Base-by-base conservation (phyloP, 176 grass and related monocot genomes). In the Oryza meyeriana region DNA sequence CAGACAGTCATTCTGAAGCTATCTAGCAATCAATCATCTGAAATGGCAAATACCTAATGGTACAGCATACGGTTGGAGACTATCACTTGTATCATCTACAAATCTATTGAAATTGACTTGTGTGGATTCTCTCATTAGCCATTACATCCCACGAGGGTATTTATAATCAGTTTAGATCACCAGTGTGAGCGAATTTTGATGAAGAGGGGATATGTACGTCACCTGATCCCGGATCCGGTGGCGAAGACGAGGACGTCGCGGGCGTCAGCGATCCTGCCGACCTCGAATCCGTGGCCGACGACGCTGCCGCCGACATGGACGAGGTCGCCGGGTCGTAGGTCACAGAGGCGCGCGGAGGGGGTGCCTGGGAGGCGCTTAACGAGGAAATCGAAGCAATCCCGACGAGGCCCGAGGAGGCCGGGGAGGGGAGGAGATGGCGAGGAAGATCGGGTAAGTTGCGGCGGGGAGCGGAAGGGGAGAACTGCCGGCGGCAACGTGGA, bases 191-290 rank as follows among this genome's bases (percentile, higher is more conserved):
- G 7, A 22, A 8, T 55, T 48, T 5, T 45, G 42, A 16, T 13
- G 11, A 13, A 3, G 41, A 13, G 36, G 48, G 48, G 44, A n/a
- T 11, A 50, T 9, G 0, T 22, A 44, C 14, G 31, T 67, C 61
- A 94, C 92, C 92, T 94, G 80, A 94, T 92, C 73, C 92, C 92
- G 28, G 92, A 87, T 87, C 92, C 92, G 35, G 89, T 94, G 85
- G 87, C 92, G 55, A 94, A 94, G 71, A 94, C 76, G 45, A 94
- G 76, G 41, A 92, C 78, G 29, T 86, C 39, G 17, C 82, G 79
- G 11, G 79, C 83, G 22, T n/a, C 81, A 9, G 45, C 57, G 27
- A 94, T 87, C 79, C 78, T 83, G 18, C 28, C 67, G 29, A 87
- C 68, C 42, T 80, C 87, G 36, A 94, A 94, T 1, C 92, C 92